Evolutionary conservation across 805 yeast genomes (phyloP).

Genomic region (Clavispora santaluciae): DNA sequence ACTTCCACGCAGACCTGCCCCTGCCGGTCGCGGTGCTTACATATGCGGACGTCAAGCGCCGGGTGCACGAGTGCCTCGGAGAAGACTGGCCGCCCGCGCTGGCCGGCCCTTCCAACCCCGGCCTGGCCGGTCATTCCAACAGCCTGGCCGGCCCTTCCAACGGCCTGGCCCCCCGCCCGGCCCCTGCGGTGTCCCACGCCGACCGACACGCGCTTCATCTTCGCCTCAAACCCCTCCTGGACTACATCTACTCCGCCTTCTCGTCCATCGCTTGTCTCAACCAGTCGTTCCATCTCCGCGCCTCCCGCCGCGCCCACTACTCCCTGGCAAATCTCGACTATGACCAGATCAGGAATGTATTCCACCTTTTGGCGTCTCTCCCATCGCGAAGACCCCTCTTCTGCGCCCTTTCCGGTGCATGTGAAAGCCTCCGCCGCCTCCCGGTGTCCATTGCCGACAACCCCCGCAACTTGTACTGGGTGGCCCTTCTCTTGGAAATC

Average conservation of each 20-base stretch:
- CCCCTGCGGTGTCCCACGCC: too few relatives aligned
- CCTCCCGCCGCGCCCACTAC: constrained; percentile 30
- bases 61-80: constrained; percentile 31
- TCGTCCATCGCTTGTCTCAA: constrained; percentile 45
- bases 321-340: constrained; percentile 48
- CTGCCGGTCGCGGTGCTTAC: constrained; percentile 18
- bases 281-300: constrained; percentile 44
- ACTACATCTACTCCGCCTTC: constrained; percentile 43
- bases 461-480: constrained; percentile 49
- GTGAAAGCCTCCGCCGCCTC: constrained; percentile 46
- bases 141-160: too few relatives aligned
- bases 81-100: constrained; percentile 5
- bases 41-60: constrained; percentile 25
- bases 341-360: constrained; percentile 43
- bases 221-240: constrained; percentile 48
- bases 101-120: too few relatives aligned
- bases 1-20: constrained; percentile 4
- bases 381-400: constrained; percentile 61
- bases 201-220: constrained; percentile 21
- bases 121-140: too few relatives aligned
- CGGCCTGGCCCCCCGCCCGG: too few relatives aligned
- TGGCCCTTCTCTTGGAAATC: constrained; percentile 62
- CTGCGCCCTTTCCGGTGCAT: constrained; percentile 48
- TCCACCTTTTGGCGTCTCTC: constrained; percentile 40
- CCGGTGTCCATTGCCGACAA: constrained; percentile 33